Conservation (phyloP, 805 yeast species). For the Candida coquimbonensis region DNA sequence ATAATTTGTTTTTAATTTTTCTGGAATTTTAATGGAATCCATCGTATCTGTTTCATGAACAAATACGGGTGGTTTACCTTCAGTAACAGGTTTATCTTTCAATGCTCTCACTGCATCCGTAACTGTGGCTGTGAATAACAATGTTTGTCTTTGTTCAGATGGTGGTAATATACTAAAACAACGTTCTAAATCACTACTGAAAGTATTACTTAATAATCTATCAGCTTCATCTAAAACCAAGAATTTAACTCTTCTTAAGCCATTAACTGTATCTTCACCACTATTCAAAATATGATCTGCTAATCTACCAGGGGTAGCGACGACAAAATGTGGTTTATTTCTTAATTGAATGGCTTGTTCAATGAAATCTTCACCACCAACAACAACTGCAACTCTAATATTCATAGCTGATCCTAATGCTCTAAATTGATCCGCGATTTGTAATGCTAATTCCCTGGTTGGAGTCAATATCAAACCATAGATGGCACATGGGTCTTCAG, state of each 20-base stretch:
- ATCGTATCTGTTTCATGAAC: slow-evolving; percentile 69
- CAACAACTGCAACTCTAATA: slow-evolving; percentile 72
- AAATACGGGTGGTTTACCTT: slow-evolving; percentile 49
- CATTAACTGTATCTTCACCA: slow-evolving; percentile 81
- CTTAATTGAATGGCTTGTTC: slow-evolving; percentile 78
- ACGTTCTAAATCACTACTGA: slow-evolving; percentile 67
- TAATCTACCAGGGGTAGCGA: slow-evolving; percentile 95
- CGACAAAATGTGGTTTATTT: slow-evolving; percentile 83
- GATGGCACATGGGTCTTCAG: slow-evolving; percentile 90
- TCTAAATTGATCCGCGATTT: slow-evolving; percentile 92
- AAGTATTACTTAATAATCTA: slow-evolving; percentile 75
- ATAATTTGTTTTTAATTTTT: slow-evolving; percentile 57
- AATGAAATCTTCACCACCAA: slow-evolving; percentile 95
- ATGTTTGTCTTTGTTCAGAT: slow-evolving; percentile 71
- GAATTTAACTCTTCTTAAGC: slow-evolving; percentile 70
- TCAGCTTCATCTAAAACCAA: slow-evolving; percentile 96
- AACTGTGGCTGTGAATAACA: slow-evolving; percentile 91
- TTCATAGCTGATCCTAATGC: slow-evolving; percentile 90
- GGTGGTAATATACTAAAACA: slow-evolving; percentile 71
- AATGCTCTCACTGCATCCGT: slow-evolving; percentile 85
- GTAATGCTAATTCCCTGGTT: slow-evolving; percentile 88
- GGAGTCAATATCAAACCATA: slow-evolving; percentile 89
- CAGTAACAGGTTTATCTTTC: slow-evolving; percentile 53
- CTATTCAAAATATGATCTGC: slow-evolving; percentile 86
- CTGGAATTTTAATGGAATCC: slow-evolving; percentile 76